Evolutionary conservation across 192 early-diverging fungal species (phyloP), one percentile per base, ranked within the genome.

Genomic region (Globomyces pollinis-pini): DNA sequence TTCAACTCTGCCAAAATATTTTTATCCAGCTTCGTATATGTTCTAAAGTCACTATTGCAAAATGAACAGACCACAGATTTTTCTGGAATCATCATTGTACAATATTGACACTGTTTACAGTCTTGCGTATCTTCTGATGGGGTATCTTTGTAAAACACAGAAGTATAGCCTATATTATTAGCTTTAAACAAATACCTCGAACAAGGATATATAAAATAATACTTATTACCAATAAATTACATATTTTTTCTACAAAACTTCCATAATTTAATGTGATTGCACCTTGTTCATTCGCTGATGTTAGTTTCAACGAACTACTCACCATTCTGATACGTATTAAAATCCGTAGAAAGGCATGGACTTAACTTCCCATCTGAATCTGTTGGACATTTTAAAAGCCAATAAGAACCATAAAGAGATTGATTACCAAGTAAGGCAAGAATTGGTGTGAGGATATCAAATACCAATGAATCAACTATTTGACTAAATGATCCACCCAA

Each of bases 181-280:
- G n/a, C n/a, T n/a, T n/a, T n/a, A n/a, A n/a, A n/a, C n/a, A n/a
- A n/a, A n/a, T n/a, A n/a, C n/a, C n/a, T n/a, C n/a, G n/a, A n/a
- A 86, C 73, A 26, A 87, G 66, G 23, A 84, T 35, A 61, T 78
- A 87, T 56, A 87, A 63, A 39, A 72, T 71, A 44, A 66, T 52
- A 29, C 71, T 45, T 35, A 86, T 69, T 32, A 87, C 70, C 53
- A 87, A 53, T 41, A 87, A 86, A 72, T 83, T 87, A 68, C 86
- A 65, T 57, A 80, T 51, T 31, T 67, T 68, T 38, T 84, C 72
- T 33, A 87, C 36, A 43, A 87, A 87, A 32, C 76, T 76, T 11
- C 84, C 84, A 59, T 72, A 83, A 58, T 77, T 63, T 41, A 42
- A 71, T 11, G 81, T 84, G 15, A 83, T 58, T 1, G 64, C 66